phyloP scores from a whole-genome alignment of 2,329 filamentous ascomycete genomes.

The Aspergillus japonicus region DNA sequence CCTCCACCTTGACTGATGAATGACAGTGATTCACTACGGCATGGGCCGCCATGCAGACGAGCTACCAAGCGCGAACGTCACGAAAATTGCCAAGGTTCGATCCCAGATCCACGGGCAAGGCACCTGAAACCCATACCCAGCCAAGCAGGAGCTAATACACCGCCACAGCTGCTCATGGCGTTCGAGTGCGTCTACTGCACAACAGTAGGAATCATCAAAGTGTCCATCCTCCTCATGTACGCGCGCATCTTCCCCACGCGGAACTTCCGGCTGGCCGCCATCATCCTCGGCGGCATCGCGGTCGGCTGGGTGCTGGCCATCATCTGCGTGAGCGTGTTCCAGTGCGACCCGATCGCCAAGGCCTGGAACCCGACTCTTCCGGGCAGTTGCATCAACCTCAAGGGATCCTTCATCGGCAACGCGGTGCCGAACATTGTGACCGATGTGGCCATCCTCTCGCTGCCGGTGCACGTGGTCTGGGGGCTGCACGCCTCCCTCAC shows the following conservation, averaged over 20 bases:
- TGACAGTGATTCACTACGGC: too few relatives aligned
- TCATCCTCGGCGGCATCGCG: constrained; percentile 44
- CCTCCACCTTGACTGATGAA: too few relatives aligned
- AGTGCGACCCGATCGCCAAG: constrained; percentile 53
- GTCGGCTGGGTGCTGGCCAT: constrained; percentile 51
- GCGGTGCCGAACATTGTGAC: constrained; percentile 40
- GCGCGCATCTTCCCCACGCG: constrained; percentile 52
- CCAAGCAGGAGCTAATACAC: too few relatives aligned
- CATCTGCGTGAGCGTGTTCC: constrained; percentile 53
- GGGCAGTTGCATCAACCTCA: constrained; percentile 51
- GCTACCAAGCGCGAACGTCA: too few relatives aligned
- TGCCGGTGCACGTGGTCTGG: constrained; percentile 20
- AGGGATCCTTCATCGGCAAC: constrained; percentile 53
- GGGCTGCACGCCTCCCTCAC: too few relatives aligned
- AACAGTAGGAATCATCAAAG: constrained; percentile 52
- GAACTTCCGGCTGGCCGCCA: constrained; percentile 46
- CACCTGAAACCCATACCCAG: too few relatives aligned
- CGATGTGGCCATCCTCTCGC: constrained; percentile 25
- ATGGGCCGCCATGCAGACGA: too few relatives aligned
- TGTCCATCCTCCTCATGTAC: constrained; percentile 54
- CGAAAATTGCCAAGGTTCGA: too few relatives aligned
- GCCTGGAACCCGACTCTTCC: constrained; percentile 49
- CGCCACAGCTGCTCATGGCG: constrained; percentile 44
- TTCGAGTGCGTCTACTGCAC: constrained; percentile 41
- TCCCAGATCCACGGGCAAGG: too few relatives aligned